These are phyloP conservation scores for Dothideomycetidae sp. DNA, from an alignment of 2,329 filamentous ascomycete genomes.

Conservation along the genomic window DNA sequence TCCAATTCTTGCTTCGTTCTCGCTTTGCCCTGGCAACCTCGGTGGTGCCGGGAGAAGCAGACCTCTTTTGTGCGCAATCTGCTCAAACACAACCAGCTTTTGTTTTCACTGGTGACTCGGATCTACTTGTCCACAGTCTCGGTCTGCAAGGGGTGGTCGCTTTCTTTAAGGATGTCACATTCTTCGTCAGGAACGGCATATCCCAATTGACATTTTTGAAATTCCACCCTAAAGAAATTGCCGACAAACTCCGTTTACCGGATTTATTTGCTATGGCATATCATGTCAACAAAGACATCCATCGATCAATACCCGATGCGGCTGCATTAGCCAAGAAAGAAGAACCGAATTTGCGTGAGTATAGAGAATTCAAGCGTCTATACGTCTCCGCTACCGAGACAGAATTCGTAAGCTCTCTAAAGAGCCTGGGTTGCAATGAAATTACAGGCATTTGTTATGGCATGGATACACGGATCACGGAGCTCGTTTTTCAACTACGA, in stretches of 20 bases:
- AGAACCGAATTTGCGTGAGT: conserved; percentile 15
- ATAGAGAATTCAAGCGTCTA: conserved; percentile 17
- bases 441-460: neutral
- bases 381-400: conserved; percentile 8
- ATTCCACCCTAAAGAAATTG: conserved; percentile 32
- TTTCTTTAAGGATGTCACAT: conserved; percentile 52
- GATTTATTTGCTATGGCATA: conserved; percentile 29
- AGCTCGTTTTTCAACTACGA: conserved; percentile 34
- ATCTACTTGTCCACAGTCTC: conserved; percentile 63
- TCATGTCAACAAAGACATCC: conserved; percentile 22
- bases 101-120: conserved; percentile 71
- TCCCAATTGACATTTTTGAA: conserved; percentile 14
- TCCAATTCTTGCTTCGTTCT: conserved; percentile 49
- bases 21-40: conserved; percentile 30
- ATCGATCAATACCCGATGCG: conserved; percentile 19
- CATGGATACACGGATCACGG: conserved; percentile 36
- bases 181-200: conserved; percentile 3
- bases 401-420: conserved; percentile 18
- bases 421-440: neutral
- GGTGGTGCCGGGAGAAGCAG: conserved; percentile 73
- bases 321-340: conserved; percentile 16
- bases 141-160: conserved; percentile 47
- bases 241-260: conserved; percentile 30
- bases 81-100: conserved; percentile 42
- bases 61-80: conserved; percentile 59